Evolutionary conservation across 352 stramenopile genomes (phyloP), one percentile per base, ranked within the genome.

Genomic region (Pythium phragmitis): DNA sequence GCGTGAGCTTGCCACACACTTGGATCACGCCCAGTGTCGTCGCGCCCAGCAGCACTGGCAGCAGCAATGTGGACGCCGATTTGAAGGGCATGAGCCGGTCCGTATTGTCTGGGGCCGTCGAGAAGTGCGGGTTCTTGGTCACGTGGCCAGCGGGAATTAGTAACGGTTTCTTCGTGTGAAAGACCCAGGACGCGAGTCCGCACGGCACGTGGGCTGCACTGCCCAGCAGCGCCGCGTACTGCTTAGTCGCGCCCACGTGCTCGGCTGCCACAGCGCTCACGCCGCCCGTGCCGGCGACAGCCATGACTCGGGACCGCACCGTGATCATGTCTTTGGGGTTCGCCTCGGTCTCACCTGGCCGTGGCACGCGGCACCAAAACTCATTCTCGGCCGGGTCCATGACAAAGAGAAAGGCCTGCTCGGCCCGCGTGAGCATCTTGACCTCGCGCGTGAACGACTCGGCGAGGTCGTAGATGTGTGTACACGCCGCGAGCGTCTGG

Each of bases 311-410:
- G 3, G 67, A 78, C 14, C 71, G 63, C 2, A 69, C 57, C 0
- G 67, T 78, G 63, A 78, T 65, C 50, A 70, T 70, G 37, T 78
- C 68, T 16, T 59, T 64, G 11, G 42, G 37, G 17, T 7, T 49
- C 9, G 19, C 36, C 13, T 65, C 41, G 41, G 4, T 13, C 16
- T 56, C 54, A 4, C 65, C n/a, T 21, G 60, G 30, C 9, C 70
- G 70, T 7, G 73, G 72, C 16, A 88, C 60, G 17, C 84, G 81
- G 30, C 84, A 90, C 84, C 84, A 92, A 26, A 92, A 90, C 43
- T 92, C 84, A 17, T 91, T 77, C 60, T 91, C 77, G 4, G 80
- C 72, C 17, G 82, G 82, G 60, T 92, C 82, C 30, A 85, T 74
- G 5, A 92, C 73, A 21, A 90, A 82, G 53, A 92, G 71, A 19